Base-by-base conservation (phyloP, 1,284 basidiomycete species). In the Puccinia triticina region DNA sequence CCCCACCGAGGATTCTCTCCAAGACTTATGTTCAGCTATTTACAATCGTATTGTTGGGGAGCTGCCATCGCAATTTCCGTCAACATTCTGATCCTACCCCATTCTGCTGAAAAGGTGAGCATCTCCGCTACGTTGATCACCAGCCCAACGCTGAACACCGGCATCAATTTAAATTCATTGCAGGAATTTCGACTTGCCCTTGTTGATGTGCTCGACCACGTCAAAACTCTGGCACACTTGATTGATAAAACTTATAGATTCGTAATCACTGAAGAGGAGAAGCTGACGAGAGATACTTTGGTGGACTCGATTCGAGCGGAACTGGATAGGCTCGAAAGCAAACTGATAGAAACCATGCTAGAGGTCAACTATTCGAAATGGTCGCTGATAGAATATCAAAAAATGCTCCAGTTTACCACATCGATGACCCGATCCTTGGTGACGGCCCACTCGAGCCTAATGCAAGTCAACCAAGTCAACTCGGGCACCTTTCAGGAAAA, bases 361-460 rank as follows among this genome's bases (percentile, higher is more conserved):
- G 87, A 88, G 77, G 84, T 88, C 79, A 87, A 86, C 83, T 88
- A 84, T 75, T 86, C 87, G 18, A 84, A 84, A 3, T 88, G 85
- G 84, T 85, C 85, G 8, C 85, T 87, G 83, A 34, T 83, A 29
- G 87, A 87, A 83, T 87, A 87, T 74, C 61, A 84, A 75, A 57
- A 53, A 43, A 85, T 87, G 79, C 84, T 87, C 14, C 79, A 77
- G 12, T 82, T 84, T 26, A 86, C 85, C 0, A 84, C 86, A 11
- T 82, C 83, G 4, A 85, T 88, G 73, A 87, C 88, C 82, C 84
- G 85, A 84, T 85, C 85, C 10, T 77, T 88, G 10, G 86, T 87
- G 53, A 86, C 87, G 0, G 85, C 85, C 0, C 85, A 87, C 75
- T 85, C 85, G 11, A 86, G 85, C 26, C 83, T 88, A 7, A 72